These are phyloP conservation scores for Primulina huaijiensis DNA, from an alignment of 257 asterid genomes.

Conservation along the genomic window DNA sequence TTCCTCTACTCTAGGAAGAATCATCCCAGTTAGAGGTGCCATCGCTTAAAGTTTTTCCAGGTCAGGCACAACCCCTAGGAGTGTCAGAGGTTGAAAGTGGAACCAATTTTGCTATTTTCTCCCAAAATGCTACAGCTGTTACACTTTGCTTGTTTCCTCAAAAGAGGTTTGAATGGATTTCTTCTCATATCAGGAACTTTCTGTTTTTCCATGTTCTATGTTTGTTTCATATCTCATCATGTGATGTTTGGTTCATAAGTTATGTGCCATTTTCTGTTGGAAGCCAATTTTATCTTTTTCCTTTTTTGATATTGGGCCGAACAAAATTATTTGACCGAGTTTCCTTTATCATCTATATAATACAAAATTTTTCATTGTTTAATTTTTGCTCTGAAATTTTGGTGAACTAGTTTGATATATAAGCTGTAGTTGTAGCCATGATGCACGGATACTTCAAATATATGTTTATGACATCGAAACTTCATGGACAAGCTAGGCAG, in stretches of 20 bases:
- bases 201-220: too few relatives aligned
- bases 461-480: too few relatives aligned
- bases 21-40: slow-evolving; percentile 41
- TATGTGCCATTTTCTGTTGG: background rate
- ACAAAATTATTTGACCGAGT: too few relatives aligned
- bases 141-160: slow-evolving; percentile 73
- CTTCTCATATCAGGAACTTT: slow-evolving; percentile 5
- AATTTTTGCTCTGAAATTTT: slow-evolving; percentile 8
- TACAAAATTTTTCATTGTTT: background rate
- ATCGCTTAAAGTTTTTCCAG: slow-evolving; percentile 52
- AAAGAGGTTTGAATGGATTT: slow-evolving; percentile 50
- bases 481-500: too few relatives aligned
- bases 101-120: slow-evolving; percentile 79
- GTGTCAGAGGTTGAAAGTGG: slow-evolving; percentile 79
- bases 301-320: background rate
- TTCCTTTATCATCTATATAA: slow-evolving; percentile 8
- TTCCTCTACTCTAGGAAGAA: slow-evolving; percentile 55
- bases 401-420: background rate
- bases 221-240: too few relatives aligned
- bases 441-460: too few relatives aligned
- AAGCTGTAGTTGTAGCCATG: too few relatives aligned
- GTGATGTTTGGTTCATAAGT: too few relatives aligned
- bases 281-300: background rate
- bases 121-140: slow-evolving; percentile 81
- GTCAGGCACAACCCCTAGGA: slow-evolving; percentile 86